These are phyloP conservation scores for Pseudopithomyces chartarum DNA, from an alignment of 2,329 filamentous ascomycete genomes.

Conservation along the genomic window DNA sequence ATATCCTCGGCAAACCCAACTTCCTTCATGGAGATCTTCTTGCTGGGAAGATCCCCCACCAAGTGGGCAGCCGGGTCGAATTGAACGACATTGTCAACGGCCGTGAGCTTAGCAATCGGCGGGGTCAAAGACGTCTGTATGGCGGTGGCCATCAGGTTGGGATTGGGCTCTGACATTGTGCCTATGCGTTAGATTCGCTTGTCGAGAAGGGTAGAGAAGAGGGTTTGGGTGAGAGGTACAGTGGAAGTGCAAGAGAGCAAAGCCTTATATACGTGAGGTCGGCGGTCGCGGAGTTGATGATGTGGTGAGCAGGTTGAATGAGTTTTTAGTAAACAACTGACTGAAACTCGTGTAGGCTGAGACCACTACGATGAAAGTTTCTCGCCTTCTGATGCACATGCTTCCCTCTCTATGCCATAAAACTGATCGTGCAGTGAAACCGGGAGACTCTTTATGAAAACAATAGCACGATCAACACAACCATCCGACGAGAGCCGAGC, in stretches of 20 bases:
- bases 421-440: conserved; percentile 2
- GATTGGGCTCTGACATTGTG: background rate
- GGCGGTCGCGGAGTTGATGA: no score
- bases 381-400: background rate
- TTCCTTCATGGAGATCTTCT: conserved; percentile 65
- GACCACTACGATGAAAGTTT: background rate
- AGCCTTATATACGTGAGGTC: no score
- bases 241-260: background rate
- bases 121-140: background rate
- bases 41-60: conserved; percentile 55
- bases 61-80: conserved; percentile 65
- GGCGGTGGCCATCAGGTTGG: conserved; percentile 1
- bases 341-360: background rate
- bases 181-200: background rate
- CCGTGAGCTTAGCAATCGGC: background rate
- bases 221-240: background rate
- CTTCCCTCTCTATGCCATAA: background rate
- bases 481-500: background rate
- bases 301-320: background rate
- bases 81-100: conserved; percentile 18
- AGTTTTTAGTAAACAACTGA: background rate
- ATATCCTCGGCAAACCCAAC: conserved; percentile 60
- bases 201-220: background rate
- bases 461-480: background rate
- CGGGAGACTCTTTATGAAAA: background rate